These are phyloP conservation scores for Nemania bipapillata DNA, from an alignment of 2,329 filamentous ascomycete genomes.

Conservation along the genomic window DNA sequence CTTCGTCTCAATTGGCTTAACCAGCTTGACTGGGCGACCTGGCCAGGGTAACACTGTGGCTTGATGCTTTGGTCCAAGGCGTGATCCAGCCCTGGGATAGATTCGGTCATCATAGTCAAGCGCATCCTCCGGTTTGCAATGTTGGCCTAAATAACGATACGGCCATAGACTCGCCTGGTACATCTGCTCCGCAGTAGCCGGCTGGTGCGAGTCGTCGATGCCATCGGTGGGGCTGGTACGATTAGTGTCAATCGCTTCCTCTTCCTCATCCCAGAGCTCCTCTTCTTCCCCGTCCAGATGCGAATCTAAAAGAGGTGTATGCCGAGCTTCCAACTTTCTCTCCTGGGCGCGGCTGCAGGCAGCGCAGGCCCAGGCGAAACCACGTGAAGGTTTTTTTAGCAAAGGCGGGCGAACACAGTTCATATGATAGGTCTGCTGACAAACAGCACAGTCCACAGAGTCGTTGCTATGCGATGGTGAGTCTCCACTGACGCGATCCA, in stretches of 20 bases:
- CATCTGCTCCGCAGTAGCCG: slow-evolving; percentile 83
- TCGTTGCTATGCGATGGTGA: slow-evolving; percentile 71
- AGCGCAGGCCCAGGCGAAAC: slow-evolving; percentile 97
- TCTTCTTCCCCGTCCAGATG: slow-evolving; percentile 74
- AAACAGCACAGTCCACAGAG: slow-evolving; percentile 96
- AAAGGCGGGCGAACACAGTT: slow-evolving; percentile 92
- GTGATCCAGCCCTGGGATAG: slow-evolving; percentile 92
- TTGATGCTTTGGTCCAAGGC: slow-evolving; percentile 90
- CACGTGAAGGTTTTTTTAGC: slow-evolving; percentile 93
- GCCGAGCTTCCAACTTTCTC: slow-evolving; percentile 86
- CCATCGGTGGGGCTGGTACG: slow-evolving; percentile 73
- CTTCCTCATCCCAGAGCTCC: slow-evolving; percentile 74
- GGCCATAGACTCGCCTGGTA: slow-evolving; percentile 95
- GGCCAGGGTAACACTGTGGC: slow-evolving; percentile 87
- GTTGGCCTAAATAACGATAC: slow-evolving; percentile 93
- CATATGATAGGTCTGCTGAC: slow-evolving; percentile 97
- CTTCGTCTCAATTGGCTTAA: slow-evolving; percentile 87
- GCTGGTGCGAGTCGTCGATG: slow-evolving; percentile 65
- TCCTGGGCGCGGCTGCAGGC: slow-evolving; percentile 97
- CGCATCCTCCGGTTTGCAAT: slow-evolving; percentile 94
- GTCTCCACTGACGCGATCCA: slow-evolving; percentile 18
- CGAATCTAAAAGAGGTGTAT: slow-evolving; percentile 80
- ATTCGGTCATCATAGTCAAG: slow-evolving; percentile 97
- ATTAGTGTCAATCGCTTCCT: slow-evolving; percentile 71
- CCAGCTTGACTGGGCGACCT: slow-evolving; percentile 86